Evolutionary conservation across 108 stramenopile species (phyloP), one percentile per base, ranked within the genome.

Genomic region (Chaetoceros tenuissimus): DNA sequence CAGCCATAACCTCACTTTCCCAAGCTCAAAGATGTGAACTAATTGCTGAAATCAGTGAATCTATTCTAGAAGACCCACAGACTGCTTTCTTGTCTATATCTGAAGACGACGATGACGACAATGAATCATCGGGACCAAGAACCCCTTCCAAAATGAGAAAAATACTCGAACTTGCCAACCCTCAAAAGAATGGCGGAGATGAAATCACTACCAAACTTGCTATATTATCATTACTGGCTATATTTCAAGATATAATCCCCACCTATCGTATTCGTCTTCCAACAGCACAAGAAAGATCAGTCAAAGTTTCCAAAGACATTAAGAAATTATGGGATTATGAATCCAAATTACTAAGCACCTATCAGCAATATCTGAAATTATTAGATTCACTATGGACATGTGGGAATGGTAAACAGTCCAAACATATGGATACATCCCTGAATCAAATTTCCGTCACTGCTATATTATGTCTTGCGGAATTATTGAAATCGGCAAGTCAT

Each of bases 221-320:
- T 0, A 56, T 95, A 22, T 49, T 94, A 51, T 94, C 92, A 0
- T 60, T 92, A 28, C 67, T 95, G 44, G 94, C 94, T 18, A 80
- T 98, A 10, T 95, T 93, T 53, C 75, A 80, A 61, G 97, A 98
- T 52, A 83, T 98, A 28, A 47, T 95, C 3, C 97, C 97, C 13
- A 67, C 76, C 10, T 95, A 96, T 64, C 78, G 95, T 22, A 94
- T 98, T 28, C 82, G 93, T 23, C 58, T 89, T n/a, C 94, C 91
- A 24, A 91, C 86, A 3, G 81, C 75, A 49, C 57, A 70, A 0
- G 95, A 95, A 65, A 63, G 72, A 67, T 67, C 81, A 7, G 85
- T 81, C 3, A 72, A 84, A 57, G 85, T 93, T 20, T 69, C 78
- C 51, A 94, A 94, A 67, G 97, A 96, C 47, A 89, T 87, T 24